phyloP scores from a whole-genome alignment of 2,329 filamentous ascomycete genomes.

The Calcarisporium arbuscula region DNA sequence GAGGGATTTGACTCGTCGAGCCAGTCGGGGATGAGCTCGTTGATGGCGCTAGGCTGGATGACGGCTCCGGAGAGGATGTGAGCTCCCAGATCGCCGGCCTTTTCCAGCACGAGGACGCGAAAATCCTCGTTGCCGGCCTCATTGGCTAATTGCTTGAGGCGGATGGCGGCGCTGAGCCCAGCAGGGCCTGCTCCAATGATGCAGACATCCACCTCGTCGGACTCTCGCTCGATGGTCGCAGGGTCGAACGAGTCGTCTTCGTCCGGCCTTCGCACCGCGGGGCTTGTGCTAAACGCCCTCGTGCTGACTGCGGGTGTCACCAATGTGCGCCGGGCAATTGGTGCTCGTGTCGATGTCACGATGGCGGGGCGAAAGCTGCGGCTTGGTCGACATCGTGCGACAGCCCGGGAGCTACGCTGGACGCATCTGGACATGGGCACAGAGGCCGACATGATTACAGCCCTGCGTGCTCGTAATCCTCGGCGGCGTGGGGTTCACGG shows the following conservation, averaged over 20 bases:
- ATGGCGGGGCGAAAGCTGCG: conserved; percentile 16
- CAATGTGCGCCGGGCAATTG: conserved; percentile 13
- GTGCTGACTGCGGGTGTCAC: conserved; percentile 14
- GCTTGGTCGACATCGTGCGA: conserved; percentile 21
- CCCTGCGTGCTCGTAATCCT: not conserved
- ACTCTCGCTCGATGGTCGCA: conserved; percentile 70
- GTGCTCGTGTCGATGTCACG: conserved; percentile 13
- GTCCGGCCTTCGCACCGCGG: conserved; percentile 18
- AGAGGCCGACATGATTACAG: conserved; percentile 27
- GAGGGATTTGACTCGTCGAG: conserved; percentile 80
- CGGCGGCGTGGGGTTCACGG: not conserved
- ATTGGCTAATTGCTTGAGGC: conserved; percentile 90
- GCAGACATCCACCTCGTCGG: conserved; percentile 90
- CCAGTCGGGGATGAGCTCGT: conserved; percentile 93
- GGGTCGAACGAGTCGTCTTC: conserved; percentile 58
- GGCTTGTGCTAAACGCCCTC: conserved; percentile 31
- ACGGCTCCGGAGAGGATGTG: conserved; percentile 96
- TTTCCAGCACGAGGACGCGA: conserved; percentile 85
- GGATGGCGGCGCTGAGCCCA: conserved; percentile 86
- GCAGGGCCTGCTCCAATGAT: conserved; percentile 96
- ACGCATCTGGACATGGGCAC: conserved; percentile 33
- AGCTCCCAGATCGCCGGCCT: conserved; percentile 88
- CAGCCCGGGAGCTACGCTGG: conserved; percentile 28
- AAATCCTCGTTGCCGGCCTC: conserved; percentile 95
- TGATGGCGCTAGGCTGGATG: conserved; percentile 78